Base-by-base conservation (phyloP, 2,329 filamentous ascomycete genomes). In the Paecilomyces sp. region DNA sequence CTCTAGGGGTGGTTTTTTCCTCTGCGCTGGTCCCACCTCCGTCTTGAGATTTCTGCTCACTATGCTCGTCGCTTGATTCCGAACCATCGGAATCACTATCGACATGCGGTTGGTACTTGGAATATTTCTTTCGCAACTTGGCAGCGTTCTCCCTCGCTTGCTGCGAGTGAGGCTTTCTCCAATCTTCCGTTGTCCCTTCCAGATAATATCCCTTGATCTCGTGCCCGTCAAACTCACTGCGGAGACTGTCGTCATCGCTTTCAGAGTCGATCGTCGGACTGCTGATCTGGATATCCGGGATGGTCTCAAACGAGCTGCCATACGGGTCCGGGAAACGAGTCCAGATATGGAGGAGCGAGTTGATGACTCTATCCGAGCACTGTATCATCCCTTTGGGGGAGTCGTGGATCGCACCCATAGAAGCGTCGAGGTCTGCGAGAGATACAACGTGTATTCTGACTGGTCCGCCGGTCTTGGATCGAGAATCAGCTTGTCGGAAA, bases 341-440 rank as follows among this genome's bases (percentile, higher is more conserved):
- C 71, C 66, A 74, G 50, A 54, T 62, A 30, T 64, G 62, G 18
- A 76, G 62, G 9, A 77, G 62, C 18, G 64, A 66, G 52, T 75
- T 67, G 60, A 76, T 69, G 13, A 70, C 71, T 3, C 63, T 65
- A 33, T 73, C 69, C 0, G 74, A 76, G 3, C 74, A 65, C 47
- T 70, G 68, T 11, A 76, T 67, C 74, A 76, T 77, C 31, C 75
- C 73, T 55, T 68, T 73, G 3, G 73, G 70, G 9, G 72, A 74
- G 52, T 67, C 61, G 58, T 72, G 70, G 31, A 76, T 69, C 18
- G 68, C 63, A 36, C 67, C 65, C n/a, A 76, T 61, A 3, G 64
- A 70, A 3, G 67, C 60, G 55, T 75, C 72, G 8, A 74, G 36
- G 5, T 47, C 71, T n/a, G 68, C 70, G 34, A 76, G 64, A 8